Conservation (phyloP, 371 early-diverging fungal genomes). For the Quaeritorhiza haematococci region DNA sequence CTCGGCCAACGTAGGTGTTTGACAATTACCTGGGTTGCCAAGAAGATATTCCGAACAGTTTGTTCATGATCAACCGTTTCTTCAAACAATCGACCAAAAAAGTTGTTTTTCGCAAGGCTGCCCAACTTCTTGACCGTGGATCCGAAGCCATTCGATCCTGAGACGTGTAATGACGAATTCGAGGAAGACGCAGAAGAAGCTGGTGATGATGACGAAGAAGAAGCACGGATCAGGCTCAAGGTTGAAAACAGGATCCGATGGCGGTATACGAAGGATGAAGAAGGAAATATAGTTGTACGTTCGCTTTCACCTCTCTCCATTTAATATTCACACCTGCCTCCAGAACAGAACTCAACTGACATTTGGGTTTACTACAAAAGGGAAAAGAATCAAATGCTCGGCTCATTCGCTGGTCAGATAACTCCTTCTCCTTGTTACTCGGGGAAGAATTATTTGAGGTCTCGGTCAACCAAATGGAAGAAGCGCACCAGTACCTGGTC, state of each 20-base stretch:
- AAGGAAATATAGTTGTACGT: not conserved
- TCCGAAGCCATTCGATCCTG: conserved; percentile 61
- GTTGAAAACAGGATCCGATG: conserved; percentile 78
- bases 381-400: conserved; percentile 71
- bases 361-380: not conserved
- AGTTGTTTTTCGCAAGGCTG: conserved; percentile 65
- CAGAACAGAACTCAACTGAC: not conserved
- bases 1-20: conserved; percentile 5
- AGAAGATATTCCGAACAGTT: not conserved
- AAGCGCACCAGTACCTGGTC: conserved; percentile 62
- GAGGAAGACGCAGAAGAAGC: conserved; percentile 23
- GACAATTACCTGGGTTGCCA: not conserved
- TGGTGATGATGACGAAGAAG: conserved; percentile 24
- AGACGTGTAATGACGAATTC: conserved; percentile 45
- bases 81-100: not conserved
- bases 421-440: conserved; percentile 63
- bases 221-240: conserved; percentile 34
- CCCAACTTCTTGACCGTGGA: conserved; percentile 72
- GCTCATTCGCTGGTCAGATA: conserved; percentile 81
- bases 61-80: not conserved
- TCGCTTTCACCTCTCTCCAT: not conserved
- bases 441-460: conserved; percentile 77
- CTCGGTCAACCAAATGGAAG: conserved; percentile 43
- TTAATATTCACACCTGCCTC: not conserved
- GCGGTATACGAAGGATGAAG: conserved; percentile 47